A percentile compares a stretch with the other conserved stretches of the same genome.
These are phyloP conservation scores for Nakaseomyces sp. DNA, from an alignment of 1,139 yeast genomes.

Conservation along the genomic window DNA sequence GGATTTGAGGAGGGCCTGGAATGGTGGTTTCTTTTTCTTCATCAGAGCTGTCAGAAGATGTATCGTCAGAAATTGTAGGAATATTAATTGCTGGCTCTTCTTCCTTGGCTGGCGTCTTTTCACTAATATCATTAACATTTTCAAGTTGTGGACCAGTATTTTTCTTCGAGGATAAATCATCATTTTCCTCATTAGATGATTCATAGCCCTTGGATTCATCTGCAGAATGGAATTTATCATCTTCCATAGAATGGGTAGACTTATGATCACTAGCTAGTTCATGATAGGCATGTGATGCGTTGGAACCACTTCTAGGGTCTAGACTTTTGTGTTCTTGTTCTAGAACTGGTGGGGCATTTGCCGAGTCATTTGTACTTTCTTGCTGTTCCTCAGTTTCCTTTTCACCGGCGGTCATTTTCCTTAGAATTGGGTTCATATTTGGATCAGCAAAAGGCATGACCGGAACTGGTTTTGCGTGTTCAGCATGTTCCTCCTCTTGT, in stretches of 20 bases:
- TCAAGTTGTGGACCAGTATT: constrained; percentile 4
- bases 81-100: neutral
- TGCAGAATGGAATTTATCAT: constrained; percentile 8
- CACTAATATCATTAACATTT: constrained; percentile 1
- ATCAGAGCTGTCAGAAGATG: constrained; percentile 3
- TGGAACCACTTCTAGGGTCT: neutral
- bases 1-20: constrained; percentile 10
- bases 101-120: neutral
- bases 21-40: neutral
- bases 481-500: constrained; percentile 19
- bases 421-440: constrained; percentile 19
- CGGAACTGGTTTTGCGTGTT: constrained; percentile 38
- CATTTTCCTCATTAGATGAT: constrained; percentile 40
- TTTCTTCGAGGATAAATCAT: constrained; percentile 10
- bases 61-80: neutral
- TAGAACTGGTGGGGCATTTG: neutral
- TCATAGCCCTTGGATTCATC: constrained; percentile 40
- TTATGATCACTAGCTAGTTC: neutral
- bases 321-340: neutral
- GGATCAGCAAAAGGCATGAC: constrained; percentile 43
- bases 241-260: constrained; percentile 8
- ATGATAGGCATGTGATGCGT: neutral
- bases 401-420: constrained; percentile 11
- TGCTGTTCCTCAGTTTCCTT: constrained; percentile 5
- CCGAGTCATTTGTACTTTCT: neutral